These are phyloP conservation scores for Alternaria sp. DNA, from an alignment of 2,329 filamentous ascomycete species.

Conservation along the genomic window DNA sequence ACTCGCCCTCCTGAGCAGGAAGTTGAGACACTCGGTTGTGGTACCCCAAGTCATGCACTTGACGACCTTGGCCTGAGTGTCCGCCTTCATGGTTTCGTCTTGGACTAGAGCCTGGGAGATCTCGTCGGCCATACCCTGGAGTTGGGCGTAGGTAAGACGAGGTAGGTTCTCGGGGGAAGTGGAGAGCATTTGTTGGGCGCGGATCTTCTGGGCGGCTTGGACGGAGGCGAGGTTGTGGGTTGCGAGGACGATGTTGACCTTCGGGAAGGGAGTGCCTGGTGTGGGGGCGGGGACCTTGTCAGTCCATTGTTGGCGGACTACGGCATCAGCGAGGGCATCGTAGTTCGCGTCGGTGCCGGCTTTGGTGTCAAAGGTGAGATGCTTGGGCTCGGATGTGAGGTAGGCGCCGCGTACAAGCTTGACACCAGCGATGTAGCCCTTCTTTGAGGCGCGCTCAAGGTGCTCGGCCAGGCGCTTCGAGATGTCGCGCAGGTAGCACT, in stretches of 20 bases:
- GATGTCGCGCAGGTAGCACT: slow-evolving; percentile 62
- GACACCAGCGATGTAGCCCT: slow-evolving; percentile 60
- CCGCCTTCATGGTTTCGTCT: slow-evolving; percentile 46
- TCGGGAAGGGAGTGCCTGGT: slow-evolving; percentile 45
- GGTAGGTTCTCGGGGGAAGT: slow-evolving; percentile 39
- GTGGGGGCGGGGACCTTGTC: slow-evolving; percentile 54
- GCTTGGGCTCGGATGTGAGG: slow-evolving; percentile 57
- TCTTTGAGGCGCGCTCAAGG: slow-evolving; percentile 53
- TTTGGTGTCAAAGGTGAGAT: slow-evolving; percentile 61
- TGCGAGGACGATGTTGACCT: slow-evolving; percentile 72
- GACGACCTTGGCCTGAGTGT: slow-evolving; percentile 54
- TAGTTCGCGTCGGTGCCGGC: slow-evolving; percentile 67
- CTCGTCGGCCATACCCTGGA: slow-evolving; percentile 96
- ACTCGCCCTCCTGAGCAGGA: slow-evolving; percentile 63
- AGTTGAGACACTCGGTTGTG: slow-evolving; percentile 79
- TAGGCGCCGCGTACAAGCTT: slow-evolving; percentile 66
- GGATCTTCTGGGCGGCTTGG: slow-evolving; percentile 56
- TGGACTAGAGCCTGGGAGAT: slow-evolving; percentile 68
- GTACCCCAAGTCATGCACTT: slow-evolving; percentile 65
- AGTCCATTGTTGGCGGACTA: slow-evolving; percentile 70
- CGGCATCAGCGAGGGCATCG: slow-evolving; percentile 70
- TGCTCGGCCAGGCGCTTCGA: slow-evolving; percentile 53
- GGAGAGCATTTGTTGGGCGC: slow-evolving; percentile 51
- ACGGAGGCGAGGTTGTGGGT: slow-evolving; percentile 83
- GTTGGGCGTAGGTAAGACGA: slow-evolving; percentile 71